Evolutionary conservation across 345 rosid genomes (phyloP), one percentile per base, ranked within the genome.

Genomic region (thale cress (Arabidopsis thaliana)): DNA sequence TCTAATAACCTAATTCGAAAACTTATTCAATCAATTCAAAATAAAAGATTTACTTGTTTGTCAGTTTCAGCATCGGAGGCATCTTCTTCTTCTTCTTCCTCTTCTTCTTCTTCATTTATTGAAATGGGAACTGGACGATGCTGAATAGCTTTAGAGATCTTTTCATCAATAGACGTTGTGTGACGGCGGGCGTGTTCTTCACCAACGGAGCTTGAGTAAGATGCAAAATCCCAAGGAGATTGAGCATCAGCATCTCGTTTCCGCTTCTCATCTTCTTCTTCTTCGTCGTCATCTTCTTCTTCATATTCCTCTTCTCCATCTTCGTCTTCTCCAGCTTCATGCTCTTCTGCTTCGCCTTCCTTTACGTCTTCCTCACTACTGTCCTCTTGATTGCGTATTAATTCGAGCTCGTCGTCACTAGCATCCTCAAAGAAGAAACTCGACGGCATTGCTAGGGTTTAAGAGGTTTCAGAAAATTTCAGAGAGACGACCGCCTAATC

Each of bases 121-220:
- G 83, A 11, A 64, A 83, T 23, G 45, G 89, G 44, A 50, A 80
- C 44, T 8, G 92, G 65, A 52, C 61, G 82, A 59, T 81, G 84
- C 48, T 83, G 76, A 46, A 84, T 89, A 34, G 79, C 87, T 82
- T 83, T 87, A 33, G 93, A 85, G 80, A 95, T 89, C 84, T 95
- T 95, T 32, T 69, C 82, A 64, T 95, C 99, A 16, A 92, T 41
- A 59, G 99, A 95, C 42, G 99, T 92, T 63, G 97, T 95, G 78
- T 88, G 89, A 4, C 96, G 89, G 16, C 97, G 97, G 11, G 91
- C 86, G 81, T 94, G 97, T 78, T 94, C 98, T 48, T 94, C 97
- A 16, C 91, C 88, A 1, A 88, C 95, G 50, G 97, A 85, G 79
- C 88, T 93, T 7, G 96, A 87, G 69, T 85, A 91, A 10, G 92